Conservation (phyloP, 148 eudicot species). For the Nyssa sinensis region DNA sequence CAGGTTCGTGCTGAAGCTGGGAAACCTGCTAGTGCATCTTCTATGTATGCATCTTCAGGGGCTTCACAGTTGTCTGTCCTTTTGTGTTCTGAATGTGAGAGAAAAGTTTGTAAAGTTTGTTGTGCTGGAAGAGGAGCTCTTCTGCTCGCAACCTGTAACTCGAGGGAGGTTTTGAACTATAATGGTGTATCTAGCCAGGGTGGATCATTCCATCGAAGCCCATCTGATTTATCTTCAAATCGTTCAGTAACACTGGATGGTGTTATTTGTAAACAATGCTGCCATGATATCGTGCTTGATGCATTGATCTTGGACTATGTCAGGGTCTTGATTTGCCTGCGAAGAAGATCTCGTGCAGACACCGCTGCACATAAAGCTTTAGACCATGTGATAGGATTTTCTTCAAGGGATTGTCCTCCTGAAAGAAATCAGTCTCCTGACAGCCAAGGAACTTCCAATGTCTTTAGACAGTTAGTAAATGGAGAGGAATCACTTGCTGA, state of each 20-base stretch:
- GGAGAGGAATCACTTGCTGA: slow-evolving; percentile 93
- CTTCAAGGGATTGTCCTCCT: slow-evolving; percentile 39
- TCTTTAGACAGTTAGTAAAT: slow-evolving; percentile 44
- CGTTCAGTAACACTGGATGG: slow-evolving; percentile 52
- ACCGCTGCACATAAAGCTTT: slow-evolving; percentile 63
- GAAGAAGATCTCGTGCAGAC: slow-evolving; percentile 64
- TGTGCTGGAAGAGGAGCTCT: slow-evolving; percentile 95
- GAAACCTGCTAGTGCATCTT: slow-evolving; percentile 22
- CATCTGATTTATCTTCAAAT: slow-evolving; percentile 55
- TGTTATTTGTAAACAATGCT: slow-evolving; percentile 79
- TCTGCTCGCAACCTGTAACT: slow-evolving; percentile 49
- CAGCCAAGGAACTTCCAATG: slow-evolving; percentile 24
- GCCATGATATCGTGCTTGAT: slow-evolving; percentile 74
- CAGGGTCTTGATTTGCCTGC: slow-evolving; percentile 65
- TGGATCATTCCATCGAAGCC: slow-evolving; percentile 54
- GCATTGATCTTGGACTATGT: slow-evolving; percentile 83
- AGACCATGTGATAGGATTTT: slow-evolving; percentile 59
- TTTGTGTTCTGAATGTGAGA: slow-evolving; percentile 66
- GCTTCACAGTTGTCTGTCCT: slow-evolving; percentile 40
- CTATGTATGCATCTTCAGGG: too few species aligned
- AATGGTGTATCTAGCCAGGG: slow-evolving; percentile 51
- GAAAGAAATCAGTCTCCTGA: slow-evolving; percentile 35
- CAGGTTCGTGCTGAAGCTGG: slow-evolving; percentile 76
- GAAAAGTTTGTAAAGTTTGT: slow-evolving; percentile 81
- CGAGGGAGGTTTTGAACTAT: slow-evolving; percentile 47